These are phyloP conservation scores for Colletotrichum sp. DNA, from an alignment of 2,329 filamentous ascomycete species.

Conservation along the genomic window DNA sequence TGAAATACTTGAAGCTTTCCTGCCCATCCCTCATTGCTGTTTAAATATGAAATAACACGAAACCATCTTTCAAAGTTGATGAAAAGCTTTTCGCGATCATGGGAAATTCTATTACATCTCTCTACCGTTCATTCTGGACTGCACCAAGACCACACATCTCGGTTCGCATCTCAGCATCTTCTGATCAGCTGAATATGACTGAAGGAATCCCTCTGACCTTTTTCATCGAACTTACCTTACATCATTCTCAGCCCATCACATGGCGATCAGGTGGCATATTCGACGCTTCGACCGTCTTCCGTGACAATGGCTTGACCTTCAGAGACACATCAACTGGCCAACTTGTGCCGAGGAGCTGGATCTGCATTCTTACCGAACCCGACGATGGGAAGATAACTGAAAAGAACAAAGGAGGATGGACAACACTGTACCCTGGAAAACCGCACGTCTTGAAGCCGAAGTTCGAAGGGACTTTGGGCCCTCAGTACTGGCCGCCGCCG, in stretches of 20 bases:
- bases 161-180: background rate
- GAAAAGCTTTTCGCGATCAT: too few species aligned
- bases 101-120: too few species aligned
- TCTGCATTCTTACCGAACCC: accelerated
- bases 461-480: background rate
- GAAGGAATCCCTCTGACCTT: background rate
- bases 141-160: background rate
- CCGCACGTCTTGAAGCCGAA: background rate
- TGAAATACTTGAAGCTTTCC: too few species aligned
- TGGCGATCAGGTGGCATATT: background rate
- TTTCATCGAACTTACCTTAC: background rate
- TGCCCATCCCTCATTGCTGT: too few species aligned
- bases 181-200: background rate
- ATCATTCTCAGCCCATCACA: background rate
- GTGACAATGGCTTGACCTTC: background rate
- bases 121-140: too few species aligned
- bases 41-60: too few species aligned
- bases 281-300: background rate
- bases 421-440: background rate
- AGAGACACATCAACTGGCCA: background rate
- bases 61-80: too few species aligned
- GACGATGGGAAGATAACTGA: background rate
- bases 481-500: background rate
- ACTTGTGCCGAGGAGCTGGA: background rate
- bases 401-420: accelerated